phyloP scores from a whole-genome alignment of 257 asterid species.

The Solanum chiquidenum region DNA sequence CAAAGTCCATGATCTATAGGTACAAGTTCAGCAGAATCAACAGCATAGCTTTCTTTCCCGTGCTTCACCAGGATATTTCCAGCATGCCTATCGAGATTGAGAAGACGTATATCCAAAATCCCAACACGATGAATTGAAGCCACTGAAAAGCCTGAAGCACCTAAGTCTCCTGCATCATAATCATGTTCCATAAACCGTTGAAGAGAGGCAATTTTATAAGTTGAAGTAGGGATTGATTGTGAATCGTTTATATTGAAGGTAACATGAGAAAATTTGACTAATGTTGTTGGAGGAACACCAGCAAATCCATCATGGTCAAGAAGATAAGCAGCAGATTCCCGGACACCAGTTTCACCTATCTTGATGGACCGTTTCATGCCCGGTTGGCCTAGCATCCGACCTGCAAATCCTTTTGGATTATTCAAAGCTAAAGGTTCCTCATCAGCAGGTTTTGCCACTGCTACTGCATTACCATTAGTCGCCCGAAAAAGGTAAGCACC shows the following conservation, averaged over 20 bases:
- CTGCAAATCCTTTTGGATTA: conserved; percentile 84
- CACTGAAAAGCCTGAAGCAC: conserved; percentile 85
- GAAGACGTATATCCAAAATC: conserved; percentile 66
- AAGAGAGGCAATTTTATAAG: conserved; percentile 63
- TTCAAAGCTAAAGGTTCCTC: conserved; percentile 95
- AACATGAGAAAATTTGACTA: conserved; percentile 66
- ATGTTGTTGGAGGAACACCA: conserved; percentile 84
- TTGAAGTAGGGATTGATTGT: conserved; percentile 21
- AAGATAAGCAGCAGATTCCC: conserved; percentile 89
- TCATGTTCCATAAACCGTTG: conserved; percentile 69
- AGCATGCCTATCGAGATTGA: conserved; percentile 93
- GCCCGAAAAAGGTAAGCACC: conserved; percentile 77
- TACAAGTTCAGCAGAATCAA: conserved; percentile 61
- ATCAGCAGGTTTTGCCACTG: conserved; percentile 88
- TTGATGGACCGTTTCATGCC: conserved; percentile 81
- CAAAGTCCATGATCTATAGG: conserved; percentile 97
- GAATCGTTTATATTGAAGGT: conserved; percentile 41
- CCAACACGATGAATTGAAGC: conserved; percentile 74
- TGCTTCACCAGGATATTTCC: conserved; percentile 82
- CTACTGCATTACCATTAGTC: conserved; percentile 47
- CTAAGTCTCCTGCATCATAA: conserved; percentile 87
- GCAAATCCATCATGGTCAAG: conserved; percentile 79
- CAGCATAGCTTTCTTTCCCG: conserved; percentile 32
- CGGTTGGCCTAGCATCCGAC: conserved; percentile 83
- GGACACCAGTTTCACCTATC: conserved; percentile 84